phyloP scores from a whole-genome alignment of 75 land plant genomes.

The Selaginella moellendorffii region DNA sequence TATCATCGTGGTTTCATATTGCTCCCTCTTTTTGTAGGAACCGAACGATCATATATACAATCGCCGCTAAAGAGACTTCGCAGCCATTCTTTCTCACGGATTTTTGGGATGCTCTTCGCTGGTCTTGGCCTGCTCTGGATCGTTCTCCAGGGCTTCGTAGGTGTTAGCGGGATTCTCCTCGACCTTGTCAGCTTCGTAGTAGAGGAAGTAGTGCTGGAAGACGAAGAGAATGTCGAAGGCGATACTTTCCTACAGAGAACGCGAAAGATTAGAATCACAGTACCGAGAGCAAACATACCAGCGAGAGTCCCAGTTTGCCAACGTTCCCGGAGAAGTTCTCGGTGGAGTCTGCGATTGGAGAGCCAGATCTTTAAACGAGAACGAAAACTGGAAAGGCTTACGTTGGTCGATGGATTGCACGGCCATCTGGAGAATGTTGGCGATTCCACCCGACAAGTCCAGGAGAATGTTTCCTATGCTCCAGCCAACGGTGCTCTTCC shows the following conservation, averaged over 20 bases:
- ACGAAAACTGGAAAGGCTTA: slow-evolving; percentile 14
- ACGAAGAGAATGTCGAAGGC: slow-evolving; percentile 72
- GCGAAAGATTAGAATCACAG: not conserved
- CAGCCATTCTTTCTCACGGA: too few relatives aligned
- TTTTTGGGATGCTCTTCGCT: too few relatives aligned
- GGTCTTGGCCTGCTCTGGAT: too few relatives aligned
- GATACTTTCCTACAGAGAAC: slow-evolving; percentile 42
- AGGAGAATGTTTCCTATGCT: slow-evolving; percentile 86
- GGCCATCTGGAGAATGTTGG: slow-evolving; percentile 69
- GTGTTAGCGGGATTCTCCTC: too few relatives aligned
- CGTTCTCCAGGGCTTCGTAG: too few relatives aligned
- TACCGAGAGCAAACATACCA: slow-evolving; percentile 32
- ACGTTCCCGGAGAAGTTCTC: slow-evolving; percentile 80
- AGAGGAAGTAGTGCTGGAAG: slow-evolving; percentile 58
- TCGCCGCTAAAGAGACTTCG: too few relatives aligned
- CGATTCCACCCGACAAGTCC: slow-evolving; percentile 59
- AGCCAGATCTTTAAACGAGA: not conserved
- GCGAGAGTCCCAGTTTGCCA: slow-evolving; percentile 71
- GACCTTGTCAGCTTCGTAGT: slow-evolving; percentile 13
- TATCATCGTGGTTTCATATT: too few relatives aligned
- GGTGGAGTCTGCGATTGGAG: slow-evolving; percentile 34
- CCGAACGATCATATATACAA: too few relatives aligned
- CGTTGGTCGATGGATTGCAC: slow-evolving; percentile 90
- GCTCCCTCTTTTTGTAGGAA: too few relatives aligned
- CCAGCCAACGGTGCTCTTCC: slow-evolving; percentile 93